These are phyloP conservation scores for Kluyveromyces wickerhamii DNA, from an alignment of 805 yeast genomes.

Conservation along the genomic window DNA sequence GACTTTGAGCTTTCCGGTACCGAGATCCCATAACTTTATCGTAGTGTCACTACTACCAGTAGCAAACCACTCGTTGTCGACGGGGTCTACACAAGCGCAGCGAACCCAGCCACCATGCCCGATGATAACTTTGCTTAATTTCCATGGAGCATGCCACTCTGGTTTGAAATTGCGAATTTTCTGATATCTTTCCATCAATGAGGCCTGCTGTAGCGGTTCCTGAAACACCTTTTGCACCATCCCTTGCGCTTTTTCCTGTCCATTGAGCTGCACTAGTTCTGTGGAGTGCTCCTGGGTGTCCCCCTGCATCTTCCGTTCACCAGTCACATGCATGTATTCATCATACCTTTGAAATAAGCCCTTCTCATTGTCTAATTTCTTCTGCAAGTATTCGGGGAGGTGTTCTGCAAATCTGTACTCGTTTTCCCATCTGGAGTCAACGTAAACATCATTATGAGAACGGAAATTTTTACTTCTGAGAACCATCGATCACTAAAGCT, in stretches of 20 bases:
- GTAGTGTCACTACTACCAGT: conserved; percentile 87
- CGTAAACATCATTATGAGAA: conserved; percentile 20
- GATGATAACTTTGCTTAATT: conserved; percentile 59
- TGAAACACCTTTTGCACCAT: conserved; percentile 8
- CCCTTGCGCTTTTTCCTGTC: conserved; percentile 4
- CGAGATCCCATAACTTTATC: conserved; percentile 87
- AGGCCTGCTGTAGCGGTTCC: conserved; percentile 9
- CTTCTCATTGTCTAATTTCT: conserved; percentile 18
- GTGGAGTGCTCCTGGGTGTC: background rate
- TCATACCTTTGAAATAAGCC: conserved; percentile 13
- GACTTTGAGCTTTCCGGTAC: conserved; percentile 56
- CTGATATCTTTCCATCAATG: conserved; percentile 21
- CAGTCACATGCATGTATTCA: conserved; percentile 1
- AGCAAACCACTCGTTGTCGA: conserved; percentile 78
- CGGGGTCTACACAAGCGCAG: conserved; percentile 71
- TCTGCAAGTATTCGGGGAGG: conserved; percentile 27
- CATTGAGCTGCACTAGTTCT: background rate
- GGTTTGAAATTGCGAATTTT: conserved; percentile 21
- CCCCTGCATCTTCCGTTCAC: background rate
- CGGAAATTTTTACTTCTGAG: no score
- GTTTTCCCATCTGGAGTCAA: conserved; percentile 22
- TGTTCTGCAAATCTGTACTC: conserved; percentile 21
- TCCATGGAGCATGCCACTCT: conserved; percentile 59
- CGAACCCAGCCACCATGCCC: conserved; percentile 96
- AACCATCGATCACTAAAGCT: no score